Evolutionary conservation across 1,139 yeast genomes (phyloP), one percentile per base, ranked within the genome.

Genomic region (Pichia sp.): DNA sequence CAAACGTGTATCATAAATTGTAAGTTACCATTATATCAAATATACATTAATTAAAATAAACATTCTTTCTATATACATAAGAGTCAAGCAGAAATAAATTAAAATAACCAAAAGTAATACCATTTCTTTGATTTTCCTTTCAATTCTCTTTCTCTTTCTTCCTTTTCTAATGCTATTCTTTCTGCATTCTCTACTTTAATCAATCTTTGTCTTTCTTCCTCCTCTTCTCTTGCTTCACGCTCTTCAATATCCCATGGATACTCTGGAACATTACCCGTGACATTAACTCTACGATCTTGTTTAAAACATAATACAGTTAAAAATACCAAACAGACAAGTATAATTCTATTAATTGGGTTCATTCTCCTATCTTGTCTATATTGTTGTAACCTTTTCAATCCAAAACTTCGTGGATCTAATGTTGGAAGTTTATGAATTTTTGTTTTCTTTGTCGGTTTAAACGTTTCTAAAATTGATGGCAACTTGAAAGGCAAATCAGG

Each of bases 401-500:
- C 70, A 19, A 67, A 81, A 67, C 65, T 74, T 72, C 57, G 77
- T 44, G 81, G 72, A 52, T 78, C 75, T 33, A 80, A 73, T 0
- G 74, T 73, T 5, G 66, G 62, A 3, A 68, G 58, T 46, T 53
- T 59, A 3, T 64, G 62, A 7, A 75, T 70, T 11, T 68, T 60
- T 38, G 72, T 71, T 5, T 71, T 60, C 5, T 52, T 57, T 1
- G 70, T 67, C 3, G 64, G 62, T 0, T 62, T 56, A 0, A 57
- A 53, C 0, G 77, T 73, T 18, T 53, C 53, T 8, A 66, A 49
- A 19, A 70, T 57, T 3, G 76, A 66, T 2, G 81, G 80, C 10
- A 70, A 56, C n/a, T 62, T 63, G 59, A 82, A 83, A 3, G 87
- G 86, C 48, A 82, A 68, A 63, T 83, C 88, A 46, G 67, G 71